Percentiles rank a stretch among this genome's conserved stretches.
Evolutionary conservation across 768 basidiomycete species (phyloP).

Genomic region (Tulasnella sp.): DNA sequence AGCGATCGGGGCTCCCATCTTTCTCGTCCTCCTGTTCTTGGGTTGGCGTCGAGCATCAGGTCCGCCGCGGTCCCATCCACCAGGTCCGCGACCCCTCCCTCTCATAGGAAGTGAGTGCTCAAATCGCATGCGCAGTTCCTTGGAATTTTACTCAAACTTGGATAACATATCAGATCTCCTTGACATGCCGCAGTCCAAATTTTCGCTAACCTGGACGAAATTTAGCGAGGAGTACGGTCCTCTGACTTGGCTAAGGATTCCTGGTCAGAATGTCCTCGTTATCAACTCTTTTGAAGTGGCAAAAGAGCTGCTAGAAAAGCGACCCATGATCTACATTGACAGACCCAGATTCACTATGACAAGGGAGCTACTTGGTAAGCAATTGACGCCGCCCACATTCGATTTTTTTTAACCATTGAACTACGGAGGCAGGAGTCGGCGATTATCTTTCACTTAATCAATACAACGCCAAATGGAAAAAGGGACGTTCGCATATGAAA

Average conservation of each 20-base stretch:
- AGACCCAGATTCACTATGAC: conserved; percentile 12
- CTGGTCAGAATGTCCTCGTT: not conserved
- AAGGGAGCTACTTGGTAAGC: not conserved
- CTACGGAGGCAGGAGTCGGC: not conserved
- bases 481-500: not conserved
- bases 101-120: not conserved
- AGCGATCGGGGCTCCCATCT: too few relatives aligned
- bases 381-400: not conserved
- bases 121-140: too few relatives aligned
- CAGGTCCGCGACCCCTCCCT: not conserved
- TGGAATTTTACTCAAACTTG: not conserved
- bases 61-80: not conserved
- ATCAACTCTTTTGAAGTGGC: conserved; percentile 2
- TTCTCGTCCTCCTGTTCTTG: too few relatives aligned
- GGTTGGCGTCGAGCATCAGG: not conserved
- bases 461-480: not conserved
- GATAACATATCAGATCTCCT: not conserved
- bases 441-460: not conserved
- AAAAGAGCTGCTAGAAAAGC: not conserved
- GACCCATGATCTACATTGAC: not conserved
- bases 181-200: not conserved
- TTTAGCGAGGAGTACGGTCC: conserved; percentile 5
- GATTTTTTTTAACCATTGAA: not conserved
- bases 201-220: not conserved
- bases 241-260: not conserved